Base-by-base conservation (phyloP, 331 rosid genomes). In the Ulmus americana region DNA sequence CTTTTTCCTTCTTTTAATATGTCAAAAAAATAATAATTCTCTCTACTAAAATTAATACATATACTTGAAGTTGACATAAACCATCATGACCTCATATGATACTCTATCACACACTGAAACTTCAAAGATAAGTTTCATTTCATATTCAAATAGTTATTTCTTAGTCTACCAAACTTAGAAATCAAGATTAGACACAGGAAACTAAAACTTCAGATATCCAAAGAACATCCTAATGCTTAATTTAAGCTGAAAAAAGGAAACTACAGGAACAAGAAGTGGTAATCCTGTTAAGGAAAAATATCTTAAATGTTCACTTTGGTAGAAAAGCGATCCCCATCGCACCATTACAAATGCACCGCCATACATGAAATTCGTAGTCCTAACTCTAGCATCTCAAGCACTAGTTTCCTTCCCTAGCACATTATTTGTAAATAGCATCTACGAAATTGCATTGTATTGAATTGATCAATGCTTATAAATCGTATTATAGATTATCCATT, bases 281-380 rank as follows among this genome's bases (percentile, higher is more conserved):
- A 15, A 39, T 20, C 9, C 68, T 6, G 8, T 10, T n/a, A 22
- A n/a, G 55, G 42, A 10, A 28, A 70, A 52, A 28, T 43, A 50
- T 22, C 74, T 61, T 55, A 39, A 60, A 16, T 60, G 6, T 40
- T 39, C 43, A 57, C 10, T 7, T 38, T 62, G 5, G 45, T 8
- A 43, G 39, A 11, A 38, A 28, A 57, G 13, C 6, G 3, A 59
- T 35, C 14, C 40, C 45, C 47, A 15, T 14, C 51, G 16, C 16
- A 12, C 55, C 54, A 12, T 35, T 45, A 18, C 38, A 6, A 55
- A 51, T 22, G 16, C n/a, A 47, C 10, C 55, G 39, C 41, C 51
- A 48, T 68, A 56, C 66, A 56, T 55, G 15, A 14, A 63, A 50
- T 68, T 68, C 22, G 13, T 45, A 55, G 22, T 70, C 47, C 64